phyloP scores from a whole-genome alignment of 192 early-diverging fungal genomes.

The Backusella westeae region DNA sequence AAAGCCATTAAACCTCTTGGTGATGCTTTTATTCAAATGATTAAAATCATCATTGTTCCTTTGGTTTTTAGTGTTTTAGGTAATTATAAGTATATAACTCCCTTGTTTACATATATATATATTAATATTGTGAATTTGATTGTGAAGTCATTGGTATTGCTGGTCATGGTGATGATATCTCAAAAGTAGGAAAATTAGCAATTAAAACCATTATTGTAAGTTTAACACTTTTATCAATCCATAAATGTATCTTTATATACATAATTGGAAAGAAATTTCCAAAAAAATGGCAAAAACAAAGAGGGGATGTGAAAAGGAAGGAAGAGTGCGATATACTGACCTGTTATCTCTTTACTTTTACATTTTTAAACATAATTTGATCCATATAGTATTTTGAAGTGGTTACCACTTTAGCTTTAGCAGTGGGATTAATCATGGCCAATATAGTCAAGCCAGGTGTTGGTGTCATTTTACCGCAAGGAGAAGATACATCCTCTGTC shows the following conservation, averaged over 20 bases:
- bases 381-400: constrained; percentile 56
- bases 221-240: background rate
- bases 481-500: background rate
- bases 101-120: constrained; percentile 49
- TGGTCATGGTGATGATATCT: constrained; percentile 60
- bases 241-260: background rate
- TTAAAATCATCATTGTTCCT: constrained; percentile 50
- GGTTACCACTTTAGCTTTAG: constrained; percentile 60
- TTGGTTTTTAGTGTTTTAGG: constrained; percentile 29
- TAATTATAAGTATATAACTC: constrained; percentile 6
- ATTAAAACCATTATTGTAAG: constrained; percentile 57
- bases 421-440: constrained; percentile 59
- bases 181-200: constrained; percentile 56
- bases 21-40: constrained; percentile 51
- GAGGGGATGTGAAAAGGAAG: background rate
- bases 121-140: constrained; percentile 17
- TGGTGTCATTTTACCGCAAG: constrained; percentile 36
- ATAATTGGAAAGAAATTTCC: background rate
- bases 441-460: constrained; percentile 62
- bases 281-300: background rate
- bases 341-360: background rate
- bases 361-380: background rate
- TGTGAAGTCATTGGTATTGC: constrained; percentile 61
- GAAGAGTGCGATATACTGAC: background rate
- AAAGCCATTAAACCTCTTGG: constrained; percentile 47